Conservation (phyloP, 169 alveolate genomes). For the Cryptosporidium andersoni region DNA sequence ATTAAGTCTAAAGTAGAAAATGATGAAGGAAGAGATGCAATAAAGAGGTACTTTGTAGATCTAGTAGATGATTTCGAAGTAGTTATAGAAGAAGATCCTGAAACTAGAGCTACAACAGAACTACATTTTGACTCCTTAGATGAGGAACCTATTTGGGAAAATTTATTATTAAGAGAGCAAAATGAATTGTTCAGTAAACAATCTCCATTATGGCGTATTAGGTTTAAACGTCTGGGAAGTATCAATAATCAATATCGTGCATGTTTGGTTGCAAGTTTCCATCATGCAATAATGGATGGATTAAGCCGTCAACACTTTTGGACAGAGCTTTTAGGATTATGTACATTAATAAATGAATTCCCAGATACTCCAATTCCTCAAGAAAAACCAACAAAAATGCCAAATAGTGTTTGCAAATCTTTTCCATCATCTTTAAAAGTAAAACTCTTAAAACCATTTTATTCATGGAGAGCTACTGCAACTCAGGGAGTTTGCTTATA, state of each 20-base stretch:
- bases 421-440: slow-evolving; percentile 65
- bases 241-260: slow-evolving; percentile 55
- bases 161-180: slow-evolving; percentile 30
- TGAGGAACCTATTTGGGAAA: slow-evolving; percentile 63
- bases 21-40: slow-evolving; percentile 15
- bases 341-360: slow-evolving; percentile 37
- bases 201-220: slow-evolving; percentile 67
- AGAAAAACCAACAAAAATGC: slow-evolving; percentile 32
- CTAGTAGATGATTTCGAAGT: slow-evolving; percentile 36
- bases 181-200: slow-evolving; percentile 58
- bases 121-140: not conserved
- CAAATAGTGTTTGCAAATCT: slow-evolving; percentile 59
- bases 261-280: slow-evolving; percentile 74
- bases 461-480: slow-evolving; percentile 71
- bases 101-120: not conserved
- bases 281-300: slow-evolving; percentile 78
- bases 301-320: slow-evolving; percentile 76
- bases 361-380: slow-evolving; percentile 48
- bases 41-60: slow-evolving; percentile 53
- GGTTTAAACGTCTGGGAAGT: slow-evolving; percentile 39
- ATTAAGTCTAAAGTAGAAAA: slow-evolving; percentile 29
- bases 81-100: slow-evolving; percentile 31
- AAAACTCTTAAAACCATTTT: slow-evolving; percentile 42
- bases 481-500: slow-evolving; percentile 67
- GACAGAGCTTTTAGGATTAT: slow-evolving; percentile 72